A percentile compares a stretch with the other conserved stretches of the same genome.
Evolutionary conservation across 2,329 filamentous ascomycete species (phyloP).

Genomic region (Calonectria crousiana): DNA sequence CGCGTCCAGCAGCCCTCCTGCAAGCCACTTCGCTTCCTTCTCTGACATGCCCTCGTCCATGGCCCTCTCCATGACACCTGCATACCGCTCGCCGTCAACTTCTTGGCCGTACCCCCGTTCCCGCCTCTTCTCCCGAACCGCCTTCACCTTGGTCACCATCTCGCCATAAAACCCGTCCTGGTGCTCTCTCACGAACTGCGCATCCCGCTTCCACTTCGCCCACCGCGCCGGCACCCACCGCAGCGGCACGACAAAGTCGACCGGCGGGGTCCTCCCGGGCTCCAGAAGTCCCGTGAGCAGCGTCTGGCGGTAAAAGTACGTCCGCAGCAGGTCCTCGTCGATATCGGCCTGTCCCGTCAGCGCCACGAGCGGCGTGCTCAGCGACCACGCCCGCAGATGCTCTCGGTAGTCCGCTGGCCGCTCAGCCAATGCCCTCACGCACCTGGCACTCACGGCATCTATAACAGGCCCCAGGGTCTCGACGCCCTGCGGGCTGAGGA

Average conservation of each 20-base stretch:
- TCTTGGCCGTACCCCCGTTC: neutral
- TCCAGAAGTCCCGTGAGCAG: slow-evolving; percentile 40
- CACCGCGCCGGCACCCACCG: slow-evolving; percentile 34
- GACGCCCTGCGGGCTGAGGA: slow-evolving; percentile 39
- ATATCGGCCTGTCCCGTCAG: slow-evolving; percentile 39
- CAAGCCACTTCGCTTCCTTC: slow-evolving; percentile 37
- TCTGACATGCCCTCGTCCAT: slow-evolving; percentile 36
- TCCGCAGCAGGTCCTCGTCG: slow-evolving; percentile 22
- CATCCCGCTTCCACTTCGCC: slow-evolving; percentile 39
- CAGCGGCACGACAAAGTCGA: slow-evolving; percentile 41
- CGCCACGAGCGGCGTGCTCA: slow-evolving; percentile 41
- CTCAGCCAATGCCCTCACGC: slow-evolving; percentile 34
- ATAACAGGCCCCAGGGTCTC: slow-evolving; percentile 30
- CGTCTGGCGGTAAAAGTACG: slow-evolving; percentile 39
- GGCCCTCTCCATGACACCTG: slow-evolving; percentile 31
- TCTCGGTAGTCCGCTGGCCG: slow-evolving; percentile 28
- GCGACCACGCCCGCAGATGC: slow-evolving; percentile 38
- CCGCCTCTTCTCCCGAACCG: slow-evolving; percentile 12
- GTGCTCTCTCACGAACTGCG: slow-evolving; percentile 35
- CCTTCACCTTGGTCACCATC: slow-evolving; percentile 21
- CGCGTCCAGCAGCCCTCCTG: slow-evolving; percentile 38
- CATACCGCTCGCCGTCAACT: slow-evolving; percentile 12
- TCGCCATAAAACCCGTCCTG: slow-evolving; percentile 35
- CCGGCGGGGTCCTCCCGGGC: slow-evolving; percentile 42
- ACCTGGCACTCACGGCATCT: slow-evolving; percentile 35